These are phyloP conservation scores for Fusarium nisikadoi DNA, from an alignment of 2,329 filamentous ascomycete species.

Conservation along the genomic window DNA sequence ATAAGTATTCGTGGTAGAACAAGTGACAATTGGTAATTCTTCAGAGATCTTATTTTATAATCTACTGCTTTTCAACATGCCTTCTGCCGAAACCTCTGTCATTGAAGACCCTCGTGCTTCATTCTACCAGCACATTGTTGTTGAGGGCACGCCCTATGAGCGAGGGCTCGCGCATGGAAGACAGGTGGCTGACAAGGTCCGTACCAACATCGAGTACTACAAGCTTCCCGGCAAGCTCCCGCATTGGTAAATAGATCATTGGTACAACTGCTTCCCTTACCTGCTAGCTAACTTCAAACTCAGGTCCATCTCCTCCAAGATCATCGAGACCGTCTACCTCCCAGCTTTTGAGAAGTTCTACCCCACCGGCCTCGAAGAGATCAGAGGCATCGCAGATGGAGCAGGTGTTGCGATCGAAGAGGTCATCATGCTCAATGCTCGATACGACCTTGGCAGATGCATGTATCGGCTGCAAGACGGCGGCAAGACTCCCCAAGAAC, in stretches of 20 bases:
- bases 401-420: neutral
- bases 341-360: neutral
- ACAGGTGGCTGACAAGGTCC: neutral
- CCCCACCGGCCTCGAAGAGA: neutral
- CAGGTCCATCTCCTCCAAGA: neutral
- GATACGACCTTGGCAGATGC: neutral
- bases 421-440: neutral
- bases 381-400: neutral
- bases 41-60: accelerated
- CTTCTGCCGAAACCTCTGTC: neutral
- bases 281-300: accelerated
- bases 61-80: neutral
- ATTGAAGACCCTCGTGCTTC: neutral
- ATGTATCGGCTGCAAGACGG: neutral
- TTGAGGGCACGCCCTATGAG: neutral
- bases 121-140: neutral
- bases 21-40: accelerated
- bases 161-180: neutral
- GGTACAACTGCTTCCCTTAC: accelerated
- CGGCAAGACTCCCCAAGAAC: accelerated
- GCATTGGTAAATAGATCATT: neutral
- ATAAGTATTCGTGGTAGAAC: neutral
- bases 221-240: neutral
- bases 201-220: neutral
- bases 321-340: neutral